Conservation (phyloP, 441 rosid species). For the Breynia disticha region DNA sequence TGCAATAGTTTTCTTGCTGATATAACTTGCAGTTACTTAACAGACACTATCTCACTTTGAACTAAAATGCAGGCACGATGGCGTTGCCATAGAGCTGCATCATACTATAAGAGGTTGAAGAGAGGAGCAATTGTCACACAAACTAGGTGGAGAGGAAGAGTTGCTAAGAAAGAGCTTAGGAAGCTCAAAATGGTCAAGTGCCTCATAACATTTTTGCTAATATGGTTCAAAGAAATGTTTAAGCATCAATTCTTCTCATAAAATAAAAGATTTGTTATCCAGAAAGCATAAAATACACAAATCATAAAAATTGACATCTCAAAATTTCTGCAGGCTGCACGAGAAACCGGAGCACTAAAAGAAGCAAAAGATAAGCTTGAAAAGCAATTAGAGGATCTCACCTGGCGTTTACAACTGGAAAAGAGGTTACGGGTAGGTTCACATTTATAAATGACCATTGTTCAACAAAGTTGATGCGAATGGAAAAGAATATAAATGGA, state of each 20-base stretch:
- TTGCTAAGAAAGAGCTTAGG: slow-evolving; percentile 73
- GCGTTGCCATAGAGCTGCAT: slow-evolving; percentile 57
- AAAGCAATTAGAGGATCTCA: slow-evolving; percentile 87
- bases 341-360: slow-evolving; percentile 90
- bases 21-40: not conserved
- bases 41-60: slow-evolving; percentile 7
- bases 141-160: slow-evolving; percentile 87
- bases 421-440: slow-evolving; percentile 74
- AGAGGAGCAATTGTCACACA: slow-evolving; percentile 67
- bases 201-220: no score
- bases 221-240: no score
- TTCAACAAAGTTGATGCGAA: no score
- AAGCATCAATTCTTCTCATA: no score
- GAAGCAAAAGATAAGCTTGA: slow-evolving; percentile 93
- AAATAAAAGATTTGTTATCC: no score
- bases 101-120: slow-evolving; percentile 65
- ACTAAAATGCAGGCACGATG: slow-evolving; percentile 53
- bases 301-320: slow-evolving; percentile 3
- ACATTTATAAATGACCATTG: not conserved
- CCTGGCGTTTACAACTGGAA: slow-evolving; percentile 87
- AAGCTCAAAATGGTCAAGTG: slow-evolving; percentile 79
- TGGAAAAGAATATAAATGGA: no score
- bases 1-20: slow-evolving; percentile 5
- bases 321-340: slow-evolving; percentile 55
- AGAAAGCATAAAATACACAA: no score